Evolutionary conservation across 2,329 filamentous ascomycete species (phyloP), one percentile per base, ranked within the genome.

Genomic region (Talaromyces rugulosus): DNA sequence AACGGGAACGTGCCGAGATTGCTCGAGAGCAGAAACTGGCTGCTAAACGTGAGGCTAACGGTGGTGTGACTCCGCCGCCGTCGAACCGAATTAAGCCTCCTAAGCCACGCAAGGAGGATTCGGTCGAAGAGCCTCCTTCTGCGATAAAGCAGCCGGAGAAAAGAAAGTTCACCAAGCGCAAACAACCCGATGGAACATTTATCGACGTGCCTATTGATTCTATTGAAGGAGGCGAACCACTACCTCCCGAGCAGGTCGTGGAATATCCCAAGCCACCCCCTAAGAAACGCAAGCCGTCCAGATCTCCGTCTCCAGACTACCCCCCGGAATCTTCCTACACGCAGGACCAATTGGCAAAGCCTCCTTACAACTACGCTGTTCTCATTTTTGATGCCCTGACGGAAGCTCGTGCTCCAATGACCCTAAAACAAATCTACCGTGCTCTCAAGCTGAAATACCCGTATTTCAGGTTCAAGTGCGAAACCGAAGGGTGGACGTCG

Each of bases 401-500:
- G 1, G 82, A 85, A 42, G 82, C 84, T 42, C 77, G 77, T 31
- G 82, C 77, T 23, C 81, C 83, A 62, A 85, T 88, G 78, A 86
- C 87, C 54, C 75, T 89, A 33, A 86, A 87, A 68, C 85, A 87
- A 68, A 88, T 89, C 52, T 89, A 89, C 71, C 82, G 84, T 65
- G 83, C 84, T 50, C 82, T 89, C 61, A 85, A 86, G 70, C 78
- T 84, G 66, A 85, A 85, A 65, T 88, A 86, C 67, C 85, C 86
- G 0, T 88, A 84, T 68, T 81, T 81, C 68, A 78, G 78, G 68
- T 88, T 85, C 77, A 86, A 85, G 68, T 87, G 87, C 70, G 83
- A 82, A 59, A 87, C 85, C 0, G 82, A 82, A 65, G 86, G 86
- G 14, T 89, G 86, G 86, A 86, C 87, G 63, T 87, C 85, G 36